Conservation (phyloP, 2,329 filamentous ascomycete genomes). For the Nannizziopsis barbatae region DNA sequence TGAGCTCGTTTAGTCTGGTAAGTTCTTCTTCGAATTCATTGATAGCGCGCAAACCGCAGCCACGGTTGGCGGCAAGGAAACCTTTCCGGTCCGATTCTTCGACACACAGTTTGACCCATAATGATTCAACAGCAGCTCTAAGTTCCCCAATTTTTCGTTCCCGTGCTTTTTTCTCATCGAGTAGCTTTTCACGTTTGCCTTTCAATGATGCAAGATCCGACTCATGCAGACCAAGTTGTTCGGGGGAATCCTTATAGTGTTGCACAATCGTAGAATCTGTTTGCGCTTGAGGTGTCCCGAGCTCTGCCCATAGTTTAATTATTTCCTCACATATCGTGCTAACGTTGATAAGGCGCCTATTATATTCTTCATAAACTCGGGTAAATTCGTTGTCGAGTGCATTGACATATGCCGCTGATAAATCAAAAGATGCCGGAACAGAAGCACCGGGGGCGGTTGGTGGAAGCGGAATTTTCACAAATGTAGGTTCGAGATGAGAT, state of each 20-base stretch:
- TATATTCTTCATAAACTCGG: conserved; percentile 93
- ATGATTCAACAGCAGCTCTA: conserved; percentile 61
- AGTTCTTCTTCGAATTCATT: conserved; percentile 95
- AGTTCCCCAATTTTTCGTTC: conserved; percentile 70
- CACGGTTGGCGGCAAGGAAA: conserved; percentile 78
- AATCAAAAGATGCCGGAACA: conserved; percentile 72
- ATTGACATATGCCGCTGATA: conserved; percentile 81
- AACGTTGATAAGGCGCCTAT: conserved; percentile 64
- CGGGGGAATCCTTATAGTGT: conserved; percentile 77
- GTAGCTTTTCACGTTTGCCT: conserved; percentile 64
- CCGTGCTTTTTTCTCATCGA: conserved; percentile 77
- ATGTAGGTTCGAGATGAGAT: conserved; percentile 81
- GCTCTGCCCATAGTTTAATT: conserved; percentile 88
- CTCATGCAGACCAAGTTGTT: conserved; percentile 85
- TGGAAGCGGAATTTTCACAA: conserved; percentile 74
- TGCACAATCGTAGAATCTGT: conserved; percentile 81
- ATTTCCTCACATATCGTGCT: conserved; percentile 68
- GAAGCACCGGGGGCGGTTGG: conserved; percentile 66
- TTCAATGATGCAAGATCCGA: conserved; percentile 67
- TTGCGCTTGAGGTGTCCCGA: conserved; percentile 86
- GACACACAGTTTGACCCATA: conserved; percentile 81
- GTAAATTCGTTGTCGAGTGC: conserved; percentile 84
- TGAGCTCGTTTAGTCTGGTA: conserved; percentile 74
- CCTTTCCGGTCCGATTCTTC: conserved; percentile 71
- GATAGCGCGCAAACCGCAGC: conserved; percentile 80